Percentiles rank a stretch among this genome's conserved stretches.
Evolutionary conservation across 2,329 filamentous ascomycete species (phyloP).

Genomic region (Pseudopyrenochaeta lycopersici): DNA sequence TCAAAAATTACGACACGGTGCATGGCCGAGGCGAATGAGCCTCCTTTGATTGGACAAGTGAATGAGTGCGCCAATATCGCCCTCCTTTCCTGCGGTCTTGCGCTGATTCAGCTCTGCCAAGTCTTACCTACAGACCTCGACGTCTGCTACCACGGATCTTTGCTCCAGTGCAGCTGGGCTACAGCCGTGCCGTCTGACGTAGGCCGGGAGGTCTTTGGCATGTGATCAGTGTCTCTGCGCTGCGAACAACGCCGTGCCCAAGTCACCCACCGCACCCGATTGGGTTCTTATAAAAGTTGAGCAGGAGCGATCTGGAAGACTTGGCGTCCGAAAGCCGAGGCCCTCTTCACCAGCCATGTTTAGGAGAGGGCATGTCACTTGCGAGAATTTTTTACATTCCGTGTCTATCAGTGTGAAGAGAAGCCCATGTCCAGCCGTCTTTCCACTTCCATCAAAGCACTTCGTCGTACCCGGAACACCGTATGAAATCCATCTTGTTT

Average conservation of each 20-base stretch:
- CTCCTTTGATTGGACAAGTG: constrained; percentile 23
- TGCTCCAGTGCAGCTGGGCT: not conserved
- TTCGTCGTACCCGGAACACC: constrained; percentile 23
- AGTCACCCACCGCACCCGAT: not conserved
- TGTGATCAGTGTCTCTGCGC: not conserved
- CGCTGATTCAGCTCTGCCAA: constrained; percentile 15
- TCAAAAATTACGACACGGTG: constrained; percentile 27
- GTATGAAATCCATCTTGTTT: constrained; percentile 32
- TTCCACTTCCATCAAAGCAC: constrained; percentile 4
- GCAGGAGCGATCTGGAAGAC: constrained; percentile 2
- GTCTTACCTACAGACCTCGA: constrained; percentile 6
- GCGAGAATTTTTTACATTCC: constrained; percentile 35
- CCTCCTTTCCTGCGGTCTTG: constrained; percentile 7
- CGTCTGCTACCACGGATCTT: not conserved
- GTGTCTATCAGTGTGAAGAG: constrained; percentile 30
- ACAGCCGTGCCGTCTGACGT: not conserved
- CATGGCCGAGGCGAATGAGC: constrained; percentile 28
- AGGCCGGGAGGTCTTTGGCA: not conserved
- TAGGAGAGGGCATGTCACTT: not conserved
- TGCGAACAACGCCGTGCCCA: not conserved
- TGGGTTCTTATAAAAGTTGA: not conserved
- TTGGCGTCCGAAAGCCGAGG: constrained; percentile 13
- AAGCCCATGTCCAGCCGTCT: constrained; percentile 10
- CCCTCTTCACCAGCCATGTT: not conserved
- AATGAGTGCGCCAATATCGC: not conserved